These are phyloP conservation scores for Syzygium grande DNA, from an alignment of 345 rosid genomes.

Conservation along the genomic window DNA sequence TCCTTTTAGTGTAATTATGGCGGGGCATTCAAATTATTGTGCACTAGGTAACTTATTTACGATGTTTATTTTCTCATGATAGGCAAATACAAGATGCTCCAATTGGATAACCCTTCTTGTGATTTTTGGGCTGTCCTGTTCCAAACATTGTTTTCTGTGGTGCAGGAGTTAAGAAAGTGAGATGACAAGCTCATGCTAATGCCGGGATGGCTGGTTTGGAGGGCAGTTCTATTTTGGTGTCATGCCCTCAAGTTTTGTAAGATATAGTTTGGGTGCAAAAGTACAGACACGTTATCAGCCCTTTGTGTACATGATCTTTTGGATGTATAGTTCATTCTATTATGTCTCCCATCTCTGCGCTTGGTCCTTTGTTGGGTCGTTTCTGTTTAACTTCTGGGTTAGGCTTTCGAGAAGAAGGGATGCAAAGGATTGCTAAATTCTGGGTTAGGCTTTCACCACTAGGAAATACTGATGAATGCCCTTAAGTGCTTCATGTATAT, in stretches of 20 bases:
- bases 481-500: background rate
- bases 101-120: background rate
- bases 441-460: too few relatives aligned
- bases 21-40: background rate
- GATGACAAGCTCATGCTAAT: background rate
- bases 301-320: background rate
- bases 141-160: background rate
- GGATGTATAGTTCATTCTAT: background rate
- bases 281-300: background rate
- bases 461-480: background rate
- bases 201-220: background rate
- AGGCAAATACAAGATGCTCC: background rate
- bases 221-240: background rate
- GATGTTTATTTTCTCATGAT: background rate
- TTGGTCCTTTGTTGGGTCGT: background rate
- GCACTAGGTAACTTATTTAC: background rate
- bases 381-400: background rate
- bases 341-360: background rate
- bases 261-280: background rate
- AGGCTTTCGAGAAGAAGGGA: background rate
- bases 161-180: background rate
- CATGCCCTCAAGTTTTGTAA: background rate
- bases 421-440: background rate
- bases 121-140: background rate
- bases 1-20: background rate